Evolutionary conservation across 1,284 basidiomycete species (phyloP).

Genomic region (Taiwanofungus camphoratus): DNA sequence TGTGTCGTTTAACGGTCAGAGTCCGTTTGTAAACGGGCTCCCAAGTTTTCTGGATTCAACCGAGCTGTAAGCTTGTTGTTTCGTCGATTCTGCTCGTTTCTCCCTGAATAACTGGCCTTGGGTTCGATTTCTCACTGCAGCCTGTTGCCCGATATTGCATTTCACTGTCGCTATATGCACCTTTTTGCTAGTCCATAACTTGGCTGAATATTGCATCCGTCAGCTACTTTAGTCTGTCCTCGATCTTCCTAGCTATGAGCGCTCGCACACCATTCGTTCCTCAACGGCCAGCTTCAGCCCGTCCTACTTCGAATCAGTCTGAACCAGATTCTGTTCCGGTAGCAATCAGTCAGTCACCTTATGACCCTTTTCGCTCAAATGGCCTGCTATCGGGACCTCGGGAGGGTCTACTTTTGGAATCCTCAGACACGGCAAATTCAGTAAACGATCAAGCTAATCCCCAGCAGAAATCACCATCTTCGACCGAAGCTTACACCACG

Average conservation of each 20-base stretch:
- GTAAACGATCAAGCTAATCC: not conserved
- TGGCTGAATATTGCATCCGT: not conserved
- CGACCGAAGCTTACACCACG: not conserved
- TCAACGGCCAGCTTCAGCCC: slow-evolving; percentile 6
- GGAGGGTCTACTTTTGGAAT: not conserved
- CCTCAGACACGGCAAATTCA: not conserved
- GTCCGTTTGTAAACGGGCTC: no score
- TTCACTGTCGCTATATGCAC: no score
- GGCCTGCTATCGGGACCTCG: slow-evolving; percentile 5
- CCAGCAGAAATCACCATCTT: not conserved
- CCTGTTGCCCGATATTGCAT: no score
- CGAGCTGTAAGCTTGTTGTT: no score
- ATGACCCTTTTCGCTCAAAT: slow-evolving; percentile 9
- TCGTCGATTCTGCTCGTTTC: no score
- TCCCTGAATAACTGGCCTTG: no score
- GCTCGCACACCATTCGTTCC: slow-evolving; percentile 20
- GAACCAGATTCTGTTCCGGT: slow-evolving; percentile 3
- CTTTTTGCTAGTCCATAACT: no score
- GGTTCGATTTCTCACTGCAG: no score
- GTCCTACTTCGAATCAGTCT: not conserved
- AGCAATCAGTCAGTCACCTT: no score
- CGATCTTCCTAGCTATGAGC: slow-evolving; percentile 14
- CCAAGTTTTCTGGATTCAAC: no score
- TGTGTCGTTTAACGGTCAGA: no score
- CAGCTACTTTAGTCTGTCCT: not conserved